Conservation (phyloP, 345 rosid species). For the Linum usitatissimum region DNA sequence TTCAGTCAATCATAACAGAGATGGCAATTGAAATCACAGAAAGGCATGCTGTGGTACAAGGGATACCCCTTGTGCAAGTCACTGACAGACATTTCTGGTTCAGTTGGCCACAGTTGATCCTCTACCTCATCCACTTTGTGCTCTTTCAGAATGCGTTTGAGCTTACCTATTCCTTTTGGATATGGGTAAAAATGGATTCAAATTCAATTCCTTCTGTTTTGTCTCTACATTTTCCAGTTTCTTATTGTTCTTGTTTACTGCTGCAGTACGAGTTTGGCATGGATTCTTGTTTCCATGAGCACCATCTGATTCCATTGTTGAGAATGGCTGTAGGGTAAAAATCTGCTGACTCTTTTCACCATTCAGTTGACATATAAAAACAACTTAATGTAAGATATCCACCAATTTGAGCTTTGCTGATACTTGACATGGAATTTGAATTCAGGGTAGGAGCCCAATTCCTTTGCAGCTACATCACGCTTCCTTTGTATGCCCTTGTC, state of each 20-base stretch:
- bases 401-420: background rate
- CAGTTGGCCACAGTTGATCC: slow-evolving; percentile 57
- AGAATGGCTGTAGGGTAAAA: slow-evolving; percentile 67
- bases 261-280: slow-evolving; percentile 89
- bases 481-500: slow-evolving; percentile 94
- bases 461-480: slow-evolving; percentile 83
- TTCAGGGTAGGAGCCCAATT: slow-evolving; percentile 65
- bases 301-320: slow-evolving; percentile 26
- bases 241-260: slow-evolving; percentile 4
- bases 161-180: slow-evolving; percentile 91
- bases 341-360: no score
- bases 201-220: background rate
- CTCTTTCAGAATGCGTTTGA: slow-evolving; percentile 98
- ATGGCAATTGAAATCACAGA: slow-evolving; percentile 92
- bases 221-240: background rate
- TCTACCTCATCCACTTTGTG: slow-evolving; percentile 74
- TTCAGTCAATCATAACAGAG: slow-evolving; percentile 65
- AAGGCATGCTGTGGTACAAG: slow-evolving; percentile 85
- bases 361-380: no score
- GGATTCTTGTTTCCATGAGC: slow-evolving; percentile 64
- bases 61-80: slow-evolving; percentile 89
- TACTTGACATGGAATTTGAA: background rate
- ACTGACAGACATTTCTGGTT: slow-evolving; percentile 87
- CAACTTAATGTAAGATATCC: no score
- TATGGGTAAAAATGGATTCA: slow-evolving; percentile 45